Evolutionary conservation across 495 filamentous ascomycete species (phyloP), one percentile per base, ranked within the genome.

Genomic region (Aspergillus incahuasiensis): DNA sequence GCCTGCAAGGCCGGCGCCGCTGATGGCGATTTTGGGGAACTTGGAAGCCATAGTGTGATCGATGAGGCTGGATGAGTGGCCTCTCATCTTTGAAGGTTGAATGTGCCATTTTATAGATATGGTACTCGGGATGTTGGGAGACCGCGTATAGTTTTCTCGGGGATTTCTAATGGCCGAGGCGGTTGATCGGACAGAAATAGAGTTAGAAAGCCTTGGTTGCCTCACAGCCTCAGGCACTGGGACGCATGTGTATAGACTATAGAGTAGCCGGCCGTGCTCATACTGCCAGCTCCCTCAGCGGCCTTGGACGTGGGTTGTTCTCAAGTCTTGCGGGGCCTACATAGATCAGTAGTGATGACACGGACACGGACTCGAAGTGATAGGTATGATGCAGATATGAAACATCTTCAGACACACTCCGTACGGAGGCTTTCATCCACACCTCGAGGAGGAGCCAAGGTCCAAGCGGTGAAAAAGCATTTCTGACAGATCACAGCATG

Each of bases 1-100:
- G 21, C 84, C 83, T 3, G 72, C 75, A 19, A 82, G 83, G 5
- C 83, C 84, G 39, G 67, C 82, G 57, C 82, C 82, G 32, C 83
- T 67, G 57, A 85, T 82, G 34, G 81, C 82, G 41, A 85, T 79
- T 48, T 38, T 65, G 45, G 69, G 66, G 12, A 15, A 11, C 32
- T 35, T 35, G 9, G 12, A 6, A 11, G 32, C 6, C 32, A 35
- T 35, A 11, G 12, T 35, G 9, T 11, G 13, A 35, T 35, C 13
- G 5, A 5, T 35, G 9, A 12, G 8, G 25, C 3, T 28, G 4
- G 4, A 4, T 3, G 25, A 28, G 25, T 4, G 25, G 25, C 8
- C 25, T 8, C 8, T 35, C 32, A 35, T 2, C 6, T 35, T 35
- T 15, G 12, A 7, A 2, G 32, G 2, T 35, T 2, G 9, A 15